Base-by-base conservation (phyloP, 2,329 filamentous ascomycete species). In the Seiridium unicorne region DNA sequence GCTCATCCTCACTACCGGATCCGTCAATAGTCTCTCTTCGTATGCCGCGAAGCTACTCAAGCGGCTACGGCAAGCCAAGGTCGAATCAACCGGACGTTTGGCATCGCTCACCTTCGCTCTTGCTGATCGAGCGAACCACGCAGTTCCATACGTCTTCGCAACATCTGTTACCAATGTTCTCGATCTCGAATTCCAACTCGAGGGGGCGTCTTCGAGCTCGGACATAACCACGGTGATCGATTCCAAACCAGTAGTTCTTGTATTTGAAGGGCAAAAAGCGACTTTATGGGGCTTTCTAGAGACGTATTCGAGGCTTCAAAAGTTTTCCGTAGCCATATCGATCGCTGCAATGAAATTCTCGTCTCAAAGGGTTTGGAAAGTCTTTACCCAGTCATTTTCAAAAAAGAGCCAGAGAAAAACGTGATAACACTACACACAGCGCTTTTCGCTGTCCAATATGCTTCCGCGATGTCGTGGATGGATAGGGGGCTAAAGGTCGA, bases 371-470 rank as follows among this genome's bases (percentile, higher is more conserved):
- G 38, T 26, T 32, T 40, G 13, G 18, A 34, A 1, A 9, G 11
- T n/a, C 18, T 76, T 31, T 69, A 60, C 42, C 73, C 73, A 0
- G 44, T 10, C 8, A 68, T 76, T 38, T 76, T 76, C 56, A 18
- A 66, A 4, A 51, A 44, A 0, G 40, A 62, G 2, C 64, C 69
- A 0, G 59, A 73, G 8, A 8, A 49, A 2, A 64, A 73, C 44
- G 44, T 65, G 0, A 66, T 70, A 0, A 54, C 51, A 3, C 64
- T 82, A 2, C 80, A 82, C 57, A 63, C 73, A 0, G 65, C 59
- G 3, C 65, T 80, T 2, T 75, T 81, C 11, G 69, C 76, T 3
- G 58, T 76, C 2, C 74, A 78, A 62, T 77, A 77, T 54, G 64
- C 76, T 3, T 70, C 55, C 6, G 72, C 75, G 0, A 66, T 60